Evolutionary conservation across 768 basidiomycete genomes (phyloP).

Genomic region (Amanita muscaria): DNA sequence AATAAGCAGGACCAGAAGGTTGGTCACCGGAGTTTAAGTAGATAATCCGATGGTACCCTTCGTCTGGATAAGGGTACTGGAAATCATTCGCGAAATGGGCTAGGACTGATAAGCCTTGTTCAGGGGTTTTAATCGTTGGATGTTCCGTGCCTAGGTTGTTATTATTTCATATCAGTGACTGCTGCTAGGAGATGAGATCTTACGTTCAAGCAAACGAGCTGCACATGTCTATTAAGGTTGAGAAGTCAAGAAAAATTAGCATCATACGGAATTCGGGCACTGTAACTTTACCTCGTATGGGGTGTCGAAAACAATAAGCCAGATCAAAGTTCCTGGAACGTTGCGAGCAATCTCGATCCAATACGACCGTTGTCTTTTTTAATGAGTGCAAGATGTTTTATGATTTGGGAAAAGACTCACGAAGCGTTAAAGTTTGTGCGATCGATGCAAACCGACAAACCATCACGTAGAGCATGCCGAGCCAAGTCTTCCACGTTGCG

Average conservation of each 20-base stretch:
- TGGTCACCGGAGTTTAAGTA: slow-evolving; percentile 35
- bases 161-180: too few species aligned
- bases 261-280: slow-evolving; percentile 16
- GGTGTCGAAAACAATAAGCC: slow-evolving; percentile 73
- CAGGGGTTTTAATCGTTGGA: slow-evolving; percentile 63
- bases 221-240: slow-evolving; percentile 45
- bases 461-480: slow-evolving; percentile 38
- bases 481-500: slow-evolving; percentile 56
- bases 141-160: slow-evolving; percentile 66
- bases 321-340: slow-evolving; percentile 53
- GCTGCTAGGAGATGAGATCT: slow-evolving; percentile 21
- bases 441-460: slow-evolving; percentile 72
- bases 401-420: slow-evolving; percentile 33
- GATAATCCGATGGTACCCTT: slow-evolving; percentile 60
- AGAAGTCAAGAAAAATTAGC: not conserved
- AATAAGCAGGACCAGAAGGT: slow-evolving; percentile 32
- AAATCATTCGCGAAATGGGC: slow-evolving; percentile 58
- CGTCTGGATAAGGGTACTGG: slow-evolving; percentile 41
- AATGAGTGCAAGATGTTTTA: slow-evolving; percentile 4
- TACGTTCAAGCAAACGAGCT: slow-evolving; percentile 50
- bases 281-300: slow-evolving; percentile 58
- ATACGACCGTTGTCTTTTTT: slow-evolving; percentile 59
- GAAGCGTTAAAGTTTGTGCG: slow-evolving; percentile 64
- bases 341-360: slow-evolving; percentile 70
- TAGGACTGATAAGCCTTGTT: slow-evolving; percentile 52